phyloP scores from a whole-genome alignment of 441 rosid genomes.

The Corymbia citriodora region DNA sequence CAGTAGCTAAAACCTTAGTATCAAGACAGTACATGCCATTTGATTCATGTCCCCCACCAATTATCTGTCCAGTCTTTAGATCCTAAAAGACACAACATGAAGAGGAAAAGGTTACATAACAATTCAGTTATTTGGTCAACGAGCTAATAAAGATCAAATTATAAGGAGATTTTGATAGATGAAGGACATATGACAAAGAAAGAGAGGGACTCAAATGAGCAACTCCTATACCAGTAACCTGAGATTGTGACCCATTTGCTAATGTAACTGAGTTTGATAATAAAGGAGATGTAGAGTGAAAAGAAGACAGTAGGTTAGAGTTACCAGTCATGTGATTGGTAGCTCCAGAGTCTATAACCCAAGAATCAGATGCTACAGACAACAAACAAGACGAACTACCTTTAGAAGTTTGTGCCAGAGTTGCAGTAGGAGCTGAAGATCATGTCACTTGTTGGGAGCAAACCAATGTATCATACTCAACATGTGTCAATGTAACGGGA shows the following conservation, averaged over 20 bases:
- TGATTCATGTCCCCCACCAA: background rate
- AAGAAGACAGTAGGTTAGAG: background rate
- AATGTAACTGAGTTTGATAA: background rate
- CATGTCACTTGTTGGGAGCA: background rate
- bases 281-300: too few relatives aligned
- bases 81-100: too few relatives aligned
- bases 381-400: background rate
- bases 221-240: too few relatives aligned
- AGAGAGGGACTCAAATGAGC: too few relatives aligned
- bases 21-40: background rate
- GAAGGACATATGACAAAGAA: background rate
- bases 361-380: accelerated
- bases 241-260: background rate
- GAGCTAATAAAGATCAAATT: too few relatives aligned
- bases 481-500: too few relatives aligned
- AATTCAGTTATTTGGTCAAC: too few relatives aligned
- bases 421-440: background rate
- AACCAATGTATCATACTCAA: too few relatives aligned
- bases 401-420: background rate
- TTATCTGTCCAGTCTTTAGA: too few relatives aligned
- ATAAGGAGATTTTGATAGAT: too few relatives aligned
- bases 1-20: too few relatives aligned
- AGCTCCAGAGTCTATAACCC: background rate
- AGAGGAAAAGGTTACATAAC: too few relatives aligned
- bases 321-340: background rate